Conservation (phyloP, 2,329 filamentous ascomycete species). For the Fusarium aywerte region DNA sequence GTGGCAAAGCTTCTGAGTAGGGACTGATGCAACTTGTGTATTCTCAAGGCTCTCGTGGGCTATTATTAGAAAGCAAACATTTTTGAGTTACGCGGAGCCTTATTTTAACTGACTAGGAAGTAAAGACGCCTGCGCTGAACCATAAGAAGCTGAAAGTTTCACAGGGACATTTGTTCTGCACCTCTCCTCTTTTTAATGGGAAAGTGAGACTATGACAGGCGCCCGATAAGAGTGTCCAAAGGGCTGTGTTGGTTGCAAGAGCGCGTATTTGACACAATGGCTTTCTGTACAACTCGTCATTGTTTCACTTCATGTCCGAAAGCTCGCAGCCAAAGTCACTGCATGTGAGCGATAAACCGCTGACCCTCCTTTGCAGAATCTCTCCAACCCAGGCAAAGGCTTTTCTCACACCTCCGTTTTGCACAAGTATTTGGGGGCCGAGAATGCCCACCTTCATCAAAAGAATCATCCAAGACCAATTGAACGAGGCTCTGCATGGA, state of each 20-base stretch:
- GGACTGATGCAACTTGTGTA: too few species aligned
- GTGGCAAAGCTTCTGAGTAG: neutral
- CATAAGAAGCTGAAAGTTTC: neutral
- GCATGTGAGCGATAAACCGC: too few species aligned
- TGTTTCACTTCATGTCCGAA: neutral
- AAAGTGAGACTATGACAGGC: neutral
- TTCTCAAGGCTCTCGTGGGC: neutral
- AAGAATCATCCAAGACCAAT: neutral
- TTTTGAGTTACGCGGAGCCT: neutral
- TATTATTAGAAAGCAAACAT: neutral
- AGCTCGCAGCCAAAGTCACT: accelerated
- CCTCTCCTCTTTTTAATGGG: neutral
- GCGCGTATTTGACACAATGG: neutral
- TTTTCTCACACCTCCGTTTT: neutral
- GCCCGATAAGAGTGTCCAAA: neutral
- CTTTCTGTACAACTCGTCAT: neutral
- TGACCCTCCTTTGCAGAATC: neutral
- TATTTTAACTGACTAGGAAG: neutral
- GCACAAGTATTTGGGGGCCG: neutral
- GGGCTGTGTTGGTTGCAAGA: neutral
- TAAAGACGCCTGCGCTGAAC: neutral
- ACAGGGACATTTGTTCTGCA: neutral
- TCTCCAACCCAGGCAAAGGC: neutral
- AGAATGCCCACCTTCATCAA: neutral
- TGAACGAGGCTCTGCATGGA: neutral